Conservation (phyloP, 345 rosid genomes). For the Clarkia xantiana region DNA sequence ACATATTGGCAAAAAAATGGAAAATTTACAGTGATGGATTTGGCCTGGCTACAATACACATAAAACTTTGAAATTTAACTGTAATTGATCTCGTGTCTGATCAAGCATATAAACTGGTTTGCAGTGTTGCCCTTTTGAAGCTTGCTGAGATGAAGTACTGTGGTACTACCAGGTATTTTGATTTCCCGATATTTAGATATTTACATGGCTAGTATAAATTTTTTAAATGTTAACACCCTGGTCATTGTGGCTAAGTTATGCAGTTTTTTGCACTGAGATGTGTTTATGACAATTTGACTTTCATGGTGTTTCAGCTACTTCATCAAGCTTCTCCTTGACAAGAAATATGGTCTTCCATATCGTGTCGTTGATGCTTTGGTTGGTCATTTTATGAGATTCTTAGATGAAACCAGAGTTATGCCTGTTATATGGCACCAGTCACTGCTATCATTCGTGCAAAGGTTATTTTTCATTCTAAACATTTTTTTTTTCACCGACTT, state of each 20-base stretch:
- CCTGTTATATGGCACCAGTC: constrained; percentile 99
- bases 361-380: constrained; percentile 72
- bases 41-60: too few relatives aligned
- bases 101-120: constrained; percentile 12
- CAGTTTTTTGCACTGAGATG: not conserved
- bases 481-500: not conserved
- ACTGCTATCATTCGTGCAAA: constrained; percentile 77
- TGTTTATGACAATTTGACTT: not conserved
- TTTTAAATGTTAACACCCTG: not conserved
- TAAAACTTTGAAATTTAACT: too few relatives aligned
- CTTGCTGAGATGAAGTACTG: constrained; percentile 92
- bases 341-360: constrained; percentile 81
- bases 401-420: constrained; percentile 64
- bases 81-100: not conserved
- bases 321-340: constrained; percentile 77
- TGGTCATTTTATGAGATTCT: constrained; percentile 72
- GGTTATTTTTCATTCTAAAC: constrained; percentile 22
- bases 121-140: constrained; percentile 67
- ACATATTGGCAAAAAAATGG: too few relatives aligned
- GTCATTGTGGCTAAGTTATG: not conserved
- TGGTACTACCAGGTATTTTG: constrained; percentile 82
- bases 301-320: constrained; percentile 51
- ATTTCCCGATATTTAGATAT: not conserved
- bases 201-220: not conserved
- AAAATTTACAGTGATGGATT: too few relatives aligned